Evolutionary conservation across 495 filamentous ascomycete species (phyloP).

Genomic region (Cryomyces minteri): DNA sequence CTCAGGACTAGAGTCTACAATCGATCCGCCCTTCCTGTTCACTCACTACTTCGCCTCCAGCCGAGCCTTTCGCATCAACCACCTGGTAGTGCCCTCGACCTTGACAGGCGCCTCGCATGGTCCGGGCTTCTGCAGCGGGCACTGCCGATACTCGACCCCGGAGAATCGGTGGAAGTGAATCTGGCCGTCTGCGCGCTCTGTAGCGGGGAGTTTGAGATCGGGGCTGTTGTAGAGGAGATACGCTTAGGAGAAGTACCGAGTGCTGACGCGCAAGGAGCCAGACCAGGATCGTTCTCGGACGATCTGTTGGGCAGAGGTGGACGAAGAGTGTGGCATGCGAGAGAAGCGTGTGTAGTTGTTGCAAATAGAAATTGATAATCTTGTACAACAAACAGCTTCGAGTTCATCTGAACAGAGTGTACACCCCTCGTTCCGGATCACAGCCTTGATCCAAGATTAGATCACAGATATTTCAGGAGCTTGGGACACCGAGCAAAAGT

Average conservation of each 20-base stretch:
- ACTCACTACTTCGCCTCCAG: constrained; percentile 57
- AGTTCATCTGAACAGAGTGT: too few relatives aligned
- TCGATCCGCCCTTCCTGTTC: constrained; percentile 45
- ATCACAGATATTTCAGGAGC: too few relatives aligned
- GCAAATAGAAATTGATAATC: too few relatives aligned
- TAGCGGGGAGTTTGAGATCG: constrained; percentile 66
- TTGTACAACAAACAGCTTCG: too few relatives aligned
- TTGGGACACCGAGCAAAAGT: too few relatives aligned
- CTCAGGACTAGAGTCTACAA: constrained; percentile 53
- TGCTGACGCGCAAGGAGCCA: constrained; percentile 14
- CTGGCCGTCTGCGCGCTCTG: constrained; percentile 56
- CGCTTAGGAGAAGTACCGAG: constrained; percentile 2
- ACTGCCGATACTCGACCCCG: constrained; percentile 38
- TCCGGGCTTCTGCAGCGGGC: constrained; percentile 67
- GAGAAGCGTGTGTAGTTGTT: background rate
- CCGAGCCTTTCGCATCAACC: constrained; percentile 59
- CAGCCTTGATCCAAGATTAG: too few relatives aligned
- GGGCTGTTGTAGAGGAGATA: constrained; percentile 67
- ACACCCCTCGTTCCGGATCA: too few relatives aligned
- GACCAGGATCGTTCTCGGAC: constrained; percentile 29
- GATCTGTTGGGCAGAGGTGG: constrained; percentile 26
- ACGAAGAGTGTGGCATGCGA: background rate
- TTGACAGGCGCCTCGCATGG: constrained; percentile 67
- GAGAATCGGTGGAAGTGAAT: constrained; percentile 32
- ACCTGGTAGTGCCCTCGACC: constrained; percentile 57